These are phyloP conservation scores for Cladophialophora carrionii DNA, from an alignment of 2,329 filamentous ascomycete genomes.

Conservation along the genomic window DNA sequence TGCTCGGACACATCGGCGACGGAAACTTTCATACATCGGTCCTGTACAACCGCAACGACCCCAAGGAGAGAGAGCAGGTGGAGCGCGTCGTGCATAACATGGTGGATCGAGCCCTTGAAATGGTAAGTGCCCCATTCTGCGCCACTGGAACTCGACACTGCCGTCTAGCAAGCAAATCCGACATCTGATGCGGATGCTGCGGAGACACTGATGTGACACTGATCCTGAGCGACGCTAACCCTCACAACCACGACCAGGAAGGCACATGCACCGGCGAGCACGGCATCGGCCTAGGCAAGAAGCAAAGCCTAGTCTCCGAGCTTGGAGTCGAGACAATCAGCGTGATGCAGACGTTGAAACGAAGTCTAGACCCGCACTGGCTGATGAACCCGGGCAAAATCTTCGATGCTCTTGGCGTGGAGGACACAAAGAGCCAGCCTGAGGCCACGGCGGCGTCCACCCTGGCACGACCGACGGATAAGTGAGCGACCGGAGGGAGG, in stretches of 20 bases:
- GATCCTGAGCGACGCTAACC: conserved; percentile 50
- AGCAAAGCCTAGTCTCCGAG: conserved; percentile 75
- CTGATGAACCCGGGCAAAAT: conserved; percentile 93
- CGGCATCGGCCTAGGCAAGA: conserved; percentile 83
- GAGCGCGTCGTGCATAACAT: conserved; percentile 84
- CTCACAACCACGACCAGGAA: conserved; percentile 31
- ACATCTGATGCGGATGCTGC: background rate
- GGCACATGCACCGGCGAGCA: conserved; percentile 66
- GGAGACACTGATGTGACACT: background rate
- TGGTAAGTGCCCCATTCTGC: conserved; percentile 69
- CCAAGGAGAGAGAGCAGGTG: conserved; percentile 72
- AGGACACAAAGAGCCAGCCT: conserved; percentile 14
- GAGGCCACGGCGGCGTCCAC: conserved; percentile 34
- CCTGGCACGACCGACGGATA: conserved; percentile 23
- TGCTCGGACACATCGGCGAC: conserved; percentile 87
- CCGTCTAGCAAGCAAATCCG: no score
- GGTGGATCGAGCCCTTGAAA: conserved; percentile 85
- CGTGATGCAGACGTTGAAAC: conserved; percentile 83
- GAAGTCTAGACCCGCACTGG: conserved; percentile 81
- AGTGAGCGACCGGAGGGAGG: background rate
- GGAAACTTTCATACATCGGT: conserved; percentile 95
- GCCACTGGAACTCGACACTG: no score
- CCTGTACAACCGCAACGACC: conserved; percentile 75
- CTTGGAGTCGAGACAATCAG: conserved; percentile 77
- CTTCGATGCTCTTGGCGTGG: conserved; percentile 62